A percentile compares a stretch with the other conserved stretches of the same genome.
These are phyloP conservation scores for Quercus alba DNA, from an alignment of 306 rosid genomes.

Conservation along the genomic window DNA sequence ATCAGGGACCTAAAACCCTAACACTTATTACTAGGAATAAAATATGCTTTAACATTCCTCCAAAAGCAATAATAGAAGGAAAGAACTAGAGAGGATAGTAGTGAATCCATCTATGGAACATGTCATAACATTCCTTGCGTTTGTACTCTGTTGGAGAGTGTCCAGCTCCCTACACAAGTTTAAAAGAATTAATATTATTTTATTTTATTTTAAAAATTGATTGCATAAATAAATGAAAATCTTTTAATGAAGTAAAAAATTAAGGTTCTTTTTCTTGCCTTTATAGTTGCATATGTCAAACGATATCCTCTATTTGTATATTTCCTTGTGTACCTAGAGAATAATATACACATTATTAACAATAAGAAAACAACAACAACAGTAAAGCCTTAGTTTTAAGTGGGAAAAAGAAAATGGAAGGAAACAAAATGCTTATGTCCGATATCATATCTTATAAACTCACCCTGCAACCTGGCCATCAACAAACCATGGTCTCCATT, in stretches of 20 bases:
- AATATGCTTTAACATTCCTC: too few relatives aligned
- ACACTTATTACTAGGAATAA: too few relatives aligned
- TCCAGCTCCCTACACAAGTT: too few relatives aligned
- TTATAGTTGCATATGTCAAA: slow-evolving; percentile 20
- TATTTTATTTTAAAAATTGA: neutral
- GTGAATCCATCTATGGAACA: slow-evolving; percentile 5
- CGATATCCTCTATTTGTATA: slow-evolving; percentile 12
- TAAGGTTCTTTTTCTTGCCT: slow-evolving; percentile 5
- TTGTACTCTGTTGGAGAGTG: too few relatives aligned
- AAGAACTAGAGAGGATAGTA: slow-evolving; percentile 10
- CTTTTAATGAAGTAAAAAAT: neutral
- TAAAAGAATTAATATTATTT: too few relatives aligned
- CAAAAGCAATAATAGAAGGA: neutral
- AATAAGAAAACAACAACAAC: neutral
- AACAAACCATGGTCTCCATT: slow-evolving; percentile 20
- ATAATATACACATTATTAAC: neutral
- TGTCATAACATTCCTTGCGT: too few relatives aligned
- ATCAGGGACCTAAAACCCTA: too few relatives aligned
- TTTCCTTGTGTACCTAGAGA: slow-evolving; percentile 11
- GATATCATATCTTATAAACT: neutral
- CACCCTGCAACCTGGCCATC: slow-evolving; percentile 20
- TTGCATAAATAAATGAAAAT: neutral
- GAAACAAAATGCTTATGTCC: too few relatives aligned
- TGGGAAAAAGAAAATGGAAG: neutral
- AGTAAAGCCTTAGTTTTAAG: too few relatives aligned